Conservation (phyloP, 1,139 yeast species). For the Pneumocystis oryctolagi region DNA sequence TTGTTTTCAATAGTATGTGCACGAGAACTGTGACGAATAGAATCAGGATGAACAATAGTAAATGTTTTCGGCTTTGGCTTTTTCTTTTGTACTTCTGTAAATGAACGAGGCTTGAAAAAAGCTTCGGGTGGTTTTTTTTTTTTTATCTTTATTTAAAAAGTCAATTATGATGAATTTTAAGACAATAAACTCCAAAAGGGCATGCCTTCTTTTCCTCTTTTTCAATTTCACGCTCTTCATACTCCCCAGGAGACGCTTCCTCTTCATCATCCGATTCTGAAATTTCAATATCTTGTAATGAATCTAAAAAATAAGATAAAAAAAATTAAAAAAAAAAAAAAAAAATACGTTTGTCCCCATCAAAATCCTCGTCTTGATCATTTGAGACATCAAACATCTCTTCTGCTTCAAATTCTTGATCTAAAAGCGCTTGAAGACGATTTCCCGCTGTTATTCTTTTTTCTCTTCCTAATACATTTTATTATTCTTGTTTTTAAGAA, state of each 20-base stretch:
- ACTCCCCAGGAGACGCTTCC: constrained; percentile 16
- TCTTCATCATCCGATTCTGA: constrained; percentile 14
- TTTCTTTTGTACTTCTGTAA: too few species aligned
- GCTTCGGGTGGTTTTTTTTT: constrained; percentile 6
- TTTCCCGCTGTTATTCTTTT: constrained; percentile 87
- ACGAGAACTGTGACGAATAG: constrained; percentile 65
- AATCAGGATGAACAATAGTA: constrained; percentile 19
- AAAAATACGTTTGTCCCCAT: constrained; percentile 7
- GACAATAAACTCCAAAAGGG: not conserved
- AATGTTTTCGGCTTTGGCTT: not conserved
- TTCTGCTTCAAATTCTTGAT: constrained; percentile 42
- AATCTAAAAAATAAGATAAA: constrained; percentile 17
- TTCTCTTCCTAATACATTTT: constrained; percentile 20
- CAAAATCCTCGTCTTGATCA: constrained; percentile 69
- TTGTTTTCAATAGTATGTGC: constrained; percentile 66
- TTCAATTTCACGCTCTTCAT: constrained; percentile 22
- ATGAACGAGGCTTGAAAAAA: constrained; percentile 8
- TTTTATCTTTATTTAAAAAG: not conserved
- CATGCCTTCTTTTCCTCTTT: constrained; percentile 19
- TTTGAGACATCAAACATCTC: constrained; percentile 69
- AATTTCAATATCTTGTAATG: constrained; percentile 22
- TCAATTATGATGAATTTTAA: not conserved
- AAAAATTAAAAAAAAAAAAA: not conserved
- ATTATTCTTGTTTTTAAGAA: not conserved
- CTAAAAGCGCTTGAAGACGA: constrained; percentile 55